Evolutionary conservation across 2,329 filamentous ascomycete species (phyloP), one percentile per base, ranked within the genome.

Genomic region (Alternaria conjuncta): DNA sequence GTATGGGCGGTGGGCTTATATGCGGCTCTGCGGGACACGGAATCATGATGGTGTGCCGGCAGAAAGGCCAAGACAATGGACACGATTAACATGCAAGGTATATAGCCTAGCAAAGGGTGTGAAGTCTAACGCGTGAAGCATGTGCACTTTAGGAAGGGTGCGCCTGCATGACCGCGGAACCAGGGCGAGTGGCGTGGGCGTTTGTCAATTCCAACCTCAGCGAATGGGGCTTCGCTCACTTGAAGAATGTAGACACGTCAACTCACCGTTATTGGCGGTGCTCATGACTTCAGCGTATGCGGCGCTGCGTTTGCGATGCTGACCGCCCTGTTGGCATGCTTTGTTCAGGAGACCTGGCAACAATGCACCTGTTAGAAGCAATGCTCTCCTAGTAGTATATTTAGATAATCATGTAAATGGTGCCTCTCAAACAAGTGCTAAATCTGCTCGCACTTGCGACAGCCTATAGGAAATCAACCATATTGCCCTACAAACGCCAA

Each of bases 401-500:
- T 59, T 57, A 18, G 23, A 26, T 30, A 49, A 32, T 26, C 60
- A 28, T 55, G 45, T 25, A 21, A 41, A 47, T 46, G 55, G 54
- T 30, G 46, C 15, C 32, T 51, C 32, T 26, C 15, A 41, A 30
- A 30, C 36, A 44, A 55, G 25, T 57, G 49, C 41, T 50, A 50
- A 59, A n/a, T 60, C 30, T 55, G 50, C 18, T 30, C 55, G 20
- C 32, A 56, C 53, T 50, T 50, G 49, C 45, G 49, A 57, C 41
- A 21, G 15, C 45, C 32, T 57, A 55, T 47, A n/a, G 32, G 10
- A 45, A 51, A 25, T 32, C 21, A 26, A 44, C 55, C 20, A 55
- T 53, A 28, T 54, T 63, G 51, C 32, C 67, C 58, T 53, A 36
- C 51, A 54, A 71, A 73, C 67, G 71, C 72, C 68, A 32, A 62